phyloP scores from a whole-genome alignment of 179 eudicot genomes.

The Silene vulgaris region DNA sequence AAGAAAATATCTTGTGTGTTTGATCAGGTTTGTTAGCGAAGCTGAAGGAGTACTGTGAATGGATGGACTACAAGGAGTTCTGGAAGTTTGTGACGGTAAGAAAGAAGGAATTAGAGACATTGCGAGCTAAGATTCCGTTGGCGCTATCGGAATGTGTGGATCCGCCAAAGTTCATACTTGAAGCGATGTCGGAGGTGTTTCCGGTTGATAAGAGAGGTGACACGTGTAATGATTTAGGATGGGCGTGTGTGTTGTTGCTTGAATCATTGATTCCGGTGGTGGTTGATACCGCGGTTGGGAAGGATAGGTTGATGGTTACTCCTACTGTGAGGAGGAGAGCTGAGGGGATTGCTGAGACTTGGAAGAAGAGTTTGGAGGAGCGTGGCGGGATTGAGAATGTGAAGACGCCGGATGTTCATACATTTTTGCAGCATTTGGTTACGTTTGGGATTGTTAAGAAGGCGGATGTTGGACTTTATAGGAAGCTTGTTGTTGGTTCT shows the following conservation, averaged over 20 bases:
- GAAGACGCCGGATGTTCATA: slow-evolving; percentile 92
- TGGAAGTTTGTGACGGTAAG: slow-evolving; percentile 62
- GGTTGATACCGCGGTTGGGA: slow-evolving; percentile 76
- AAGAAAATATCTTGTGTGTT: background rate
- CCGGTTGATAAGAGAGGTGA: slow-evolving; percentile 70
- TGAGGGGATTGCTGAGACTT: slow-evolving; percentile 72
- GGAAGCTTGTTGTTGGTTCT: slow-evolving; percentile 87
- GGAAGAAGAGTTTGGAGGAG: slow-evolving; percentile 85
- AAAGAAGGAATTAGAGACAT: slow-evolving; percentile 71
- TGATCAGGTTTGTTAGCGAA: slow-evolving; percentile 42
- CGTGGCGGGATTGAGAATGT: slow-evolving; percentile 96
- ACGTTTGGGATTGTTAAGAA: slow-evolving; percentile 88
- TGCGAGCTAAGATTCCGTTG: slow-evolving; percentile 48
- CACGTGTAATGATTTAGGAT: slow-evolving; percentile 64
- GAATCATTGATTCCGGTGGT: slow-evolving; percentile 78
- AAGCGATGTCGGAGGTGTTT: slow-evolving; percentile 87
- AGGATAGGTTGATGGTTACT: slow-evolving; percentile 74
- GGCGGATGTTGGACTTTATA: slow-evolving; percentile 68
- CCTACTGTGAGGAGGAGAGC: slow-evolving; percentile 62
- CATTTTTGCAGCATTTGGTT: slow-evolving; percentile 86
- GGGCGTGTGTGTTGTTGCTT: slow-evolving; percentile 87
- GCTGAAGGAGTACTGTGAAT: slow-evolving; percentile 47
- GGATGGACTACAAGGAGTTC: slow-evolving; percentile 64
- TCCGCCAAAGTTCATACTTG: slow-evolving; percentile 80
- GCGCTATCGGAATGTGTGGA: slow-evolving; percentile 69